Evolutionary conservation across 345 rosid species (phyloP), one percentile per base, ranked within the genome.

Genomic region (Viola odorata): DNA sequence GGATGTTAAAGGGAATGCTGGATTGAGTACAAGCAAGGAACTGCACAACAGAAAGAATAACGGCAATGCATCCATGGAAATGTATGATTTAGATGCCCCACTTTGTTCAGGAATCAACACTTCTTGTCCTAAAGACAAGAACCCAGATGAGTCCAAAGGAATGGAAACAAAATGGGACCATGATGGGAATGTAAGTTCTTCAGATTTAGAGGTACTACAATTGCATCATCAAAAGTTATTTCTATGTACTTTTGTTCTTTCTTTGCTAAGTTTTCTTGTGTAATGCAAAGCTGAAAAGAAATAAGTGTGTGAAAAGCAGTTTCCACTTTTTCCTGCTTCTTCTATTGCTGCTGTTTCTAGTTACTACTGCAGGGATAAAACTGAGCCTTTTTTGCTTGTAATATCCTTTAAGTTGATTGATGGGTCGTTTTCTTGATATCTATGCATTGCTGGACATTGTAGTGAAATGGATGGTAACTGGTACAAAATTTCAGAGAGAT

Each of bases 1-100:
- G 37, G 82, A 77, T 67, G 71, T 78, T 45, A 68, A 70, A 68
- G 82, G 78, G 52, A 81, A 81, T 13, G 54, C 6, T 42, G 68
- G 76, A 12, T 59, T 81, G 7, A 75, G 80, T 70, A 63, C 69
- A 68, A 72, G 75, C 59, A 56, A 60, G 32, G 63, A 70, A 11
- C 55, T 39, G 11, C 39, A 52, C 53, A 57, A 42, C 44, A 54
- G 52, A 45, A 72, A 64, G 44, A 68, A 59, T 66, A 56, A 60
- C 74, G 3, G 6, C 51, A 4, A 23, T 23, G n/a, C n/a, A n/a
- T n/a, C n/a, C n/a, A n/a, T n/a, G n/a, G n/a, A n/a, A n/a, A n/a
- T n/a, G n/a, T n/a, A n/a, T n/a, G n/a, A 61, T 65, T 65, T 62
- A 16, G 67, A 73, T 67, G 65, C 54, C 4, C 67, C 70, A 23